These are phyloP conservation scores for Micromonas commoda DNA, from an alignment of 139 green algal genomes.

Conservation along the genomic window DNA sequence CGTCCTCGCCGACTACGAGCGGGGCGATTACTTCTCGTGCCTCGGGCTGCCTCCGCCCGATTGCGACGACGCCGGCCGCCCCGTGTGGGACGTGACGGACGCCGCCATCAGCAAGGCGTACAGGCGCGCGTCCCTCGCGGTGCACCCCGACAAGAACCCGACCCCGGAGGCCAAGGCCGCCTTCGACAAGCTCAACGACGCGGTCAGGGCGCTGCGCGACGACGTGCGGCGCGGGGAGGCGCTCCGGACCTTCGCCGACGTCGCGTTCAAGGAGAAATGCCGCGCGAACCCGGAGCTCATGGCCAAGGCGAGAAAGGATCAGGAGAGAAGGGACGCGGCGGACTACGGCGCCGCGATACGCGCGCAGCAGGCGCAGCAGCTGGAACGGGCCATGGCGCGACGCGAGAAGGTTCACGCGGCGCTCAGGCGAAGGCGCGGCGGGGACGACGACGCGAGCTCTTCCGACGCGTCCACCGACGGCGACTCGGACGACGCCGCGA, in stretches of 20 bases:
- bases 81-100: conserved; percentile 1
- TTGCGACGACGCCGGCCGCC: background rate
- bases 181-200: conserved; percentile 11
- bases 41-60: background rate
- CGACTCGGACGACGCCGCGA: background rate
- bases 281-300: background rate
- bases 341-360: background rate
- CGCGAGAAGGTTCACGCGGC: background rate
- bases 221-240: background rate
- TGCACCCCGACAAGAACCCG: conserved; percentile 26
- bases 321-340: conserved; percentile 4
- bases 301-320: background rate
- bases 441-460: background rate
- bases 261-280: conserved; percentile 18
- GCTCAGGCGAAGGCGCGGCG: background rate
- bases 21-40: background rate
- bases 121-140: conserved; percentile 2
- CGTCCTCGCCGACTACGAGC: background rate
- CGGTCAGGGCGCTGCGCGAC: background rate
- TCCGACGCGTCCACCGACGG: background rate
- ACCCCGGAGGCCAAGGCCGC: background rate
- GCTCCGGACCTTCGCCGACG: background rate
- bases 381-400: background rate
- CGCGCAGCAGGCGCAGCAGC: background rate
- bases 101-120: conserved; percentile 8